Evolutionary conservation across 192 early-diverging fungal genomes (phyloP).

Genomic region (Linnemannia schmuckeri): DNA sequence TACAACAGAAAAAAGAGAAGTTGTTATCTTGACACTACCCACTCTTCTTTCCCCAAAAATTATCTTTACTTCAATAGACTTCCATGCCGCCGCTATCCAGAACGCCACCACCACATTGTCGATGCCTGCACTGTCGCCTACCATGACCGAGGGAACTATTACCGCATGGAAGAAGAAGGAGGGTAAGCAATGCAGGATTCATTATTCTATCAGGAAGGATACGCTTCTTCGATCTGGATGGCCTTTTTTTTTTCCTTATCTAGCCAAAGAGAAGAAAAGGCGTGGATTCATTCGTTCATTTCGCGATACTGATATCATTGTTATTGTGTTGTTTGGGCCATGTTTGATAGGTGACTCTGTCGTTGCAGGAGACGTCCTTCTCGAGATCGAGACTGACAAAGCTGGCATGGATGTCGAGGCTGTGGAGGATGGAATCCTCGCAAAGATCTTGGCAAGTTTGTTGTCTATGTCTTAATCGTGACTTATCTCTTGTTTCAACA

Average conservation of each 20-base stretch:
- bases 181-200: constrained; percentile 40
- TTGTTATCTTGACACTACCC: constrained; percentile 7
- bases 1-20: not conserved
- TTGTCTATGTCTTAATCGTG: not conserved
- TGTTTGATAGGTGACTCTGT: constrained; percentile 82
- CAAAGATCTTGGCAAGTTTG: constrained; percentile 84
- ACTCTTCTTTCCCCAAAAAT: not conserved
- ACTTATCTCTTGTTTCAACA: not conserved
- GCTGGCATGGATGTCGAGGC: constrained; percentile 99
- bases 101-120: constrained; percentile 69
- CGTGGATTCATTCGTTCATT: not conserved
- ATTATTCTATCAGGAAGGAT: not conserved
- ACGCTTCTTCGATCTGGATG: not conserved
- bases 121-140: constrained; percentile 97
- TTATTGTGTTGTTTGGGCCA: not conserved
- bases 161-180: constrained; percentile 93
- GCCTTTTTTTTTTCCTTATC: not conserved
- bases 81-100: constrained; percentile 64
- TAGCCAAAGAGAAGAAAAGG: not conserved
- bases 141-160: constrained; percentile 97
- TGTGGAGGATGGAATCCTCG: constrained; percentile 95
- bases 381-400: constrained; percentile 98
- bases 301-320: constrained; percentile 3
- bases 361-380: constrained; percentile 90
- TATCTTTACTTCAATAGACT: constrained; percentile 38